These are phyloP conservation scores for Dothidotthia symphoricarpi DNA, from an alignment of 2,329 filamentous ascomycete genomes.

Conservation along the genomic window DNA sequence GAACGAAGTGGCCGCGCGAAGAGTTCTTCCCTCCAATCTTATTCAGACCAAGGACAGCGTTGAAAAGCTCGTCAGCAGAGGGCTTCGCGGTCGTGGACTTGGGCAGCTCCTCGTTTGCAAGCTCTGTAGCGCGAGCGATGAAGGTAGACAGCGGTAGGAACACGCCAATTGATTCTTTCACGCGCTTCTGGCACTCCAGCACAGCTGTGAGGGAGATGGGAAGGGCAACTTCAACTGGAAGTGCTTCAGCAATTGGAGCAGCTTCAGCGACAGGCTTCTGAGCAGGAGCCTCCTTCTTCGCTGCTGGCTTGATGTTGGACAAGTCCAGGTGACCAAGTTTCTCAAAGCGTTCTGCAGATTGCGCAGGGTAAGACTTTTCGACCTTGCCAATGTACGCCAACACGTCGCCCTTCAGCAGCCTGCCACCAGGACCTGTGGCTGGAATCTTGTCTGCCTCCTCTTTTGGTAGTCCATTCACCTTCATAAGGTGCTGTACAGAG, in stretches of 20 bases:
- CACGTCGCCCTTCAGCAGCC: conserved; percentile 92
- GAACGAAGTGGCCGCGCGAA: conserved; percentile 65
- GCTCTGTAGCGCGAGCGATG: conserved; percentile 76
- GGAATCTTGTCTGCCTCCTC: conserved; percentile 78
- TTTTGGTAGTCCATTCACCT: conserved; percentile 72
- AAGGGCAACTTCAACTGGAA: conserved; percentile 63
- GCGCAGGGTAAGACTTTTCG: conserved; percentile 66
- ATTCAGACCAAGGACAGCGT: conserved; percentile 76
- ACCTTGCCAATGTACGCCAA: conserved; percentile 84
- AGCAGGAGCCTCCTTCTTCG: conserved; percentile 44
- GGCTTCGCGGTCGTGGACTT: conserved; percentile 62
- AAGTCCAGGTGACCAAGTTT: conserved; percentile 84
- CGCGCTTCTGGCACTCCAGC: conserved; percentile 74
- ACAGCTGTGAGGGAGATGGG: conserved; percentile 78
- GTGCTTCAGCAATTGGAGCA: conserved; percentile 45
- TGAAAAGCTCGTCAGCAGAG: conserved; percentile 79
- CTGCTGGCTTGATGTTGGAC: conserved; percentile 85
- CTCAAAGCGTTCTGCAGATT: conserved; percentile 68
- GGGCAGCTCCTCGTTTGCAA: conserved; percentile 86
- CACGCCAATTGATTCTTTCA: conserved; percentile 74
- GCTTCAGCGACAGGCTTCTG: conserved; percentile 48
- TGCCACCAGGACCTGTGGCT: conserved; percentile 81
- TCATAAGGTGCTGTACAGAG: conserved; percentile 79
- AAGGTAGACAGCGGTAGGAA: conserved; percentile 83
- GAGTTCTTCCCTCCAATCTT: conserved; percentile 47